phyloP scores from a whole-genome alignment of 2,329 filamentous ascomycete species.

The Aschersonia sp. region DNA sequence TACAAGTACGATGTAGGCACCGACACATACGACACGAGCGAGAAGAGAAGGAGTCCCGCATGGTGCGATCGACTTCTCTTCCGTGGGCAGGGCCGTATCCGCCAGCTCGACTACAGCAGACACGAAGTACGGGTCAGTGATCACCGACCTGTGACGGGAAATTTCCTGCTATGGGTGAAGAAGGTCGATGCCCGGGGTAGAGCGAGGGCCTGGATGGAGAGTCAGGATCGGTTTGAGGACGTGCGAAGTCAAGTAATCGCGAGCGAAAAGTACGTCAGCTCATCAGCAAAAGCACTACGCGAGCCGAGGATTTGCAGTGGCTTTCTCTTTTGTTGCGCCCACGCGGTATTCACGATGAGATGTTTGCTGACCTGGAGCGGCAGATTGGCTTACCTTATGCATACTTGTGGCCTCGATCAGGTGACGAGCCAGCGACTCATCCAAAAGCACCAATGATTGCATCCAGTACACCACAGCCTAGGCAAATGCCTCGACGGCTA shows the following conservation, averaged over 20 bases:
- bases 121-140: conserved; percentile 88
- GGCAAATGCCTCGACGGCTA: conserved; percentile 6
- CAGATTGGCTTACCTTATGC: conserved; percentile 36
- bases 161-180: conserved; percentile 75
- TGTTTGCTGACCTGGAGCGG: neutral
- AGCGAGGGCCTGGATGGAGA: conserved; percentile 53
- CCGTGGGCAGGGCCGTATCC: conserved; percentile 64
- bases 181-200: conserved; percentile 57
- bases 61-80: conserved; percentile 96
- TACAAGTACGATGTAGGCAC: conserved; percentile 98
- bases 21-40: conserved; percentile 84
- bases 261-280: conserved; percentile 59
- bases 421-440: conserved; percentile 33
- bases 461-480: conserved; percentile 12
- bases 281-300: too few species aligned
- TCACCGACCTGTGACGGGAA: conserved; percentile 80
- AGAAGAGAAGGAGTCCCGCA: conserved; percentile 86
- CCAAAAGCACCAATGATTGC: conserved; percentile 20
- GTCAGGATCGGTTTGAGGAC: conserved; percentile 60
- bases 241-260: conserved; percentile 53
- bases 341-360: too few species aligned
- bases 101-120: conserved; percentile 74
- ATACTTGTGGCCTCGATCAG: conserved; percentile 38
- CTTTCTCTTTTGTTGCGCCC: too few species aligned
- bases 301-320: too few species aligned